These are phyloP conservation scores for Chenopodium suecicum DNA, from an alignment of 148 eudicot species.

Conservation along the genomic window DNA sequence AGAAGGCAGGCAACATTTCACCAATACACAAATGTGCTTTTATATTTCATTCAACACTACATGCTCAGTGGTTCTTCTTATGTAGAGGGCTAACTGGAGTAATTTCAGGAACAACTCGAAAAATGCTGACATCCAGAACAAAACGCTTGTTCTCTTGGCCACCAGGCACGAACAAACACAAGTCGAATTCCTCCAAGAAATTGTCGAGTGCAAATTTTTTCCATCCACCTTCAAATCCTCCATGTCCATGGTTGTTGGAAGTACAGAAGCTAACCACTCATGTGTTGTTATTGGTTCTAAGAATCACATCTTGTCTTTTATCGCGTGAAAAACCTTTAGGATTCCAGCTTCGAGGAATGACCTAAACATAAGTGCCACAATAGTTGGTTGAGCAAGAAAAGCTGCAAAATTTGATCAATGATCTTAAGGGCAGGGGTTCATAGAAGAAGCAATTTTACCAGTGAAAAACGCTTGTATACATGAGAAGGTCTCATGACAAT, in stretches of 20 bases:
- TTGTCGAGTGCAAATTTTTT: constrained; percentile 38
- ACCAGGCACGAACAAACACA: constrained; percentile 37
- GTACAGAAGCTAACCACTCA: constrained; percentile 21
- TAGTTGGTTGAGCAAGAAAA: neutral
- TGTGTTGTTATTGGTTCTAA: constrained; percentile 26
- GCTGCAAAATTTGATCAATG: neutral
- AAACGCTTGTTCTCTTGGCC: constrained; percentile 3
- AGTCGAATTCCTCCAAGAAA: constrained; percentile 44
- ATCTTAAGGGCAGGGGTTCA: neutral
- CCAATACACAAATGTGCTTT: no score
- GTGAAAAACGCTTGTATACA: constrained; percentile 34
- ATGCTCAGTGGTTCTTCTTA: neutral
- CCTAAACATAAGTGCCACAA: neutral
- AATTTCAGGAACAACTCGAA: constrained; percentile 38
- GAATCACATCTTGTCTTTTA: constrained; percentile 26
- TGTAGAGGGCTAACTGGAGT: neutral
- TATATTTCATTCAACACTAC: no score
- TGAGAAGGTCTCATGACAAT: constrained; percentile 34
- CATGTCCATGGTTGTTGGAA: neutral
- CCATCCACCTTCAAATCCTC: constrained; percentile 38
- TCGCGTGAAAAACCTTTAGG: constrained; percentile 6
- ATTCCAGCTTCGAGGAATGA: constrained; percentile 20
- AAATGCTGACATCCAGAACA: constrained; percentile 39
- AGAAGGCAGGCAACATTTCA: no score
- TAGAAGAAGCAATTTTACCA: constrained; percentile 29